These are phyloP conservation scores for Tieghemostelium lacteum DNA, from an alignment of 78 protist genomes.

Conservation along the genomic window DNA sequence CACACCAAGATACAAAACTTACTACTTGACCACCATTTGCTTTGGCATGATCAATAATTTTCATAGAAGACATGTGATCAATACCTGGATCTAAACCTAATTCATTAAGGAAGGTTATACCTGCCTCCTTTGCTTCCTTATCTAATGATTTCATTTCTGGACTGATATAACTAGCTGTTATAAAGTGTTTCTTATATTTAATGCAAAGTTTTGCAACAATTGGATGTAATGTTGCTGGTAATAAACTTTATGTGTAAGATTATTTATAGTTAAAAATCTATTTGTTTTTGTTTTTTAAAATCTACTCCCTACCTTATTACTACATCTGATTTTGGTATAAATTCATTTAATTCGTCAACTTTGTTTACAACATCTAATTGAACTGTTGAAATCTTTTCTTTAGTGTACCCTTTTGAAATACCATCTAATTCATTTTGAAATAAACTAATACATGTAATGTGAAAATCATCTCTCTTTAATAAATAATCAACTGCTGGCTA, in stretches of 20 bases:
- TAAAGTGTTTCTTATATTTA: constrained; percentile 34
- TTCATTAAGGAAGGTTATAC: constrained; percentile 82
- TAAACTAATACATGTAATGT: constrained; percentile 54
- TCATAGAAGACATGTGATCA: constrained; percentile 89
- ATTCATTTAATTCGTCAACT: constrained; percentile 10
- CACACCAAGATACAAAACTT: constrained; percentile 88
- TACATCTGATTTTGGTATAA: constrained; percentile 23
- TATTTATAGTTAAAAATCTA: neutral
- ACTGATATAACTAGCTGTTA: constrained; percentile 88
- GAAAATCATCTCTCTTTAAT: constrained; percentile 45
- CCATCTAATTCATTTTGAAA: constrained; percentile 62
- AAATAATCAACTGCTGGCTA: constrained; percentile 72
- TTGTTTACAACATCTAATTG: constrained; percentile 59
- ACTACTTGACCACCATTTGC: constrained; percentile 66
- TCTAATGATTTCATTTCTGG: constrained; percentile 71
- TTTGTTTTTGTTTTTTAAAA: neutral
- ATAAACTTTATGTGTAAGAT: constrained; percentile 18
- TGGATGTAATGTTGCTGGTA: constrained; percentile 87
- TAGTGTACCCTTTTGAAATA: constrained; percentile 1
- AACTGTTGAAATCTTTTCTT: constrained; percentile 15
- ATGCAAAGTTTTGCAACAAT: constrained; percentile 79
- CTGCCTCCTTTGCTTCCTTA: constrained; percentile 75
- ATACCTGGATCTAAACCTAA: constrained; percentile 91
- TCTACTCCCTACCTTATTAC: constrained; percentile 21
- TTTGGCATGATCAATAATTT: constrained; percentile 74